A percentile compares a stretch with the other conserved stretches of the same genome.
These are phyloP conservation scores for Singerocomus rubriflavus DNA, from an alignment of 1,284 basidiomycete species.

Conservation along the genomic window DNA sequence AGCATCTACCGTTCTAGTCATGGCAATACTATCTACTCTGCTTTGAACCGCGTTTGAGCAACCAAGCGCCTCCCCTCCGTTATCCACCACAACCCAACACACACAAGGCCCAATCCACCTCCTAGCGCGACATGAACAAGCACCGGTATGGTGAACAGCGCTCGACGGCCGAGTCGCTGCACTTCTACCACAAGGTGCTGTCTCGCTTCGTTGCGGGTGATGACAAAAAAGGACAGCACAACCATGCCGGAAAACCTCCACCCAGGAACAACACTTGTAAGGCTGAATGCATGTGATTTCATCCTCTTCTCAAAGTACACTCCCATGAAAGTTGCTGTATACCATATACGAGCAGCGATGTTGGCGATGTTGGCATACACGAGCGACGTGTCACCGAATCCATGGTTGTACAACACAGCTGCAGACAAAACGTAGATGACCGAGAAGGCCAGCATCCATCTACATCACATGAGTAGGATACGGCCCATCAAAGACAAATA, in stretches of 20 bases:
- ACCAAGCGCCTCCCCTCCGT: constrained; percentile 29
- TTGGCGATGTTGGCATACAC: constrained; percentile 75
- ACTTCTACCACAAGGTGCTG: constrained; percentile 26
- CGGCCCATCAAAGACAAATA: constrained; percentile 2
- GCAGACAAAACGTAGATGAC: constrained; percentile 55
- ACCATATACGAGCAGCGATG: constrained; percentile 56
- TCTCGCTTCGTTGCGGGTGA: constrained; percentile 27
- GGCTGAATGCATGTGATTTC: constrained; percentile 21
- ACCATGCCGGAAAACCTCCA: constrained; percentile 33
- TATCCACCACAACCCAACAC: constrained; percentile 47
- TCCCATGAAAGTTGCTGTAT: constrained; percentile 41
- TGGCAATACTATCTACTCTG: constrained; percentile 16
- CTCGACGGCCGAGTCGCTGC: constrained; percentile 24
- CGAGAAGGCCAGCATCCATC: constrained; percentile 72
- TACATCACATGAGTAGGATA: constrained; percentile 20
- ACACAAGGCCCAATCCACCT: constrained; percentile 37
- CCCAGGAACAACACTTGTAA: constrained; percentile 34
- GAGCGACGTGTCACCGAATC: constrained; percentile 65
- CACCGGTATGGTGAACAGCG: constrained; percentile 33
- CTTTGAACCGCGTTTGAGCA: constrained; percentile 17
- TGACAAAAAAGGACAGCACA: constrained; percentile 30
- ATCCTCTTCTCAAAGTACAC: constrained; percentile 35
- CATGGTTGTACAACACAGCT: constrained; percentile 45
- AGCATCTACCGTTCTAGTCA: not conserved
- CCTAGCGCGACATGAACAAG: constrained; percentile 44